Evolutionary conservation across 345 rosid species (phyloP), one percentile per base, ranked within the genome.

Genomic region (Kernera saxatilis): DNA sequence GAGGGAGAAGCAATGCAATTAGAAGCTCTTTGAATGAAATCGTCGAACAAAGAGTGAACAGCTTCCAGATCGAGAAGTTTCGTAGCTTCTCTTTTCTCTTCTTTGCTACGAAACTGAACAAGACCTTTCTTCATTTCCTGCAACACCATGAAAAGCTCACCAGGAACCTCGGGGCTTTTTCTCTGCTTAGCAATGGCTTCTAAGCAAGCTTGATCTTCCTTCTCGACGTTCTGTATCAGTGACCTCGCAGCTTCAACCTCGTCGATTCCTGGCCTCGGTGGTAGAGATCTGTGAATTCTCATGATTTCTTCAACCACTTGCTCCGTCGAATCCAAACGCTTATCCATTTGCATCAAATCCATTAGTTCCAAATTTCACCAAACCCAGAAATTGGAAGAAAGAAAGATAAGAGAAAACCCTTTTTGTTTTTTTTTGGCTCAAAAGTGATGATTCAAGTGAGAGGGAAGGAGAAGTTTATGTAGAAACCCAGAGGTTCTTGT

Each of bases 231-330:
- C 4, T 51, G 77, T 46, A 91, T 84, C 73, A 94, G 60, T 18
- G 77, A 63, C 67, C 40, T 82, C n/a, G 97, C 98, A 1, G 96
- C 98, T 73, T 91, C 93, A 8, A 87, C 84, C 43, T 91, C 97
- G 3, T 94, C 99, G 40, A 94, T 72, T 17, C 80, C 89, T 0
- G 99, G 99, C 17, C 99, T 78, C 4, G 69, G 33, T 13, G 98
- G 97, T 52, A 94, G 73, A 61, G 93, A 89, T 87, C 92, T 88
- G 51, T 89, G 99, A 49, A 89, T 79, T 62, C 83, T 84, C 98
- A 85, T 94, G 78, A 94, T 89, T 84, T 88, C 99, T 75, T 82
- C 96, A 73, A 94, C 96, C 19, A 79, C 93, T 62, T 78, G 83
- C 48, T 94, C 90, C 1, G 81, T 80, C 5, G 96, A 80, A 57